These are phyloP conservation scores for Cercospora citrullina DNA, from an alignment of 2,329 filamentous ascomycete species.

Conservation along the genomic window DNA sequence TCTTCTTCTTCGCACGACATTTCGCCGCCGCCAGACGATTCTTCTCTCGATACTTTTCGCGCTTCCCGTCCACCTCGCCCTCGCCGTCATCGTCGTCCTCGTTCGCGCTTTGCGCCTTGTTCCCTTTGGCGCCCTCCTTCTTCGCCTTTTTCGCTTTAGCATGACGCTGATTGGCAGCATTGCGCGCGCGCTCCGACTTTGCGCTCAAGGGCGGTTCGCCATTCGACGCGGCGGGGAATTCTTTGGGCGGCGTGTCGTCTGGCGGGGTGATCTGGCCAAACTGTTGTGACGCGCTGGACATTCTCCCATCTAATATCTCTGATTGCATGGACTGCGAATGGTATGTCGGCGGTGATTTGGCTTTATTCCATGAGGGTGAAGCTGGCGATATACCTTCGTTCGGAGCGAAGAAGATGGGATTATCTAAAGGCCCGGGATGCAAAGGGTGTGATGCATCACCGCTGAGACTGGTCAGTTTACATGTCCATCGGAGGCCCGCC, in stretches of 20 bases:
- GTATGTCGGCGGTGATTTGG: conserved; percentile 3
- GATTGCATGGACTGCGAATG: conserved; percentile 19
- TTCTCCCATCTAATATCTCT: conserved; percentile 23
- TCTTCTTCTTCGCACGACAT: conserved; percentile 69
- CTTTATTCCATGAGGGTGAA: conserved; percentile 11
- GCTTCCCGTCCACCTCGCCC: conserved; percentile 45
- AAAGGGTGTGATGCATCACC: not conserved
- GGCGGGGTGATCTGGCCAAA: conserved; percentile 45
- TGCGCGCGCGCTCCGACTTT: conserved; percentile 37
- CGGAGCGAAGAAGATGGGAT: conserved; percentile 14
- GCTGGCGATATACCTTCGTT: conserved; percentile 11
- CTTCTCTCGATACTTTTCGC: conserved; percentile 63
- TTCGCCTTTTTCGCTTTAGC: conserved; percentile 33
- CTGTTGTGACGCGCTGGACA: conserved; percentile 26
- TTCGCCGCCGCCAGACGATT: conserved; percentile 74
- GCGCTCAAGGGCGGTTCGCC: conserved; percentile 18
- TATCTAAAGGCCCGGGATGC: conserved; percentile 6
- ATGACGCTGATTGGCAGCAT: conserved; percentile 36
- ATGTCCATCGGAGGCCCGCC: not conserved
- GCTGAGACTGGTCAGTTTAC: not conserved
- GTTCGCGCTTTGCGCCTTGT: conserved; percentile 9
- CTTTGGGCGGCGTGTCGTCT: conserved; percentile 32
- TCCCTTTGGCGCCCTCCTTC: conserved; percentile 22
- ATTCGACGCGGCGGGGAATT: not conserved
- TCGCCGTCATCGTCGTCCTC: conserved; percentile 20